Evolutionary conservation across 306 rosid genomes (phyloP).

Genomic region (Elaeagnus macrophylla): DNA sequence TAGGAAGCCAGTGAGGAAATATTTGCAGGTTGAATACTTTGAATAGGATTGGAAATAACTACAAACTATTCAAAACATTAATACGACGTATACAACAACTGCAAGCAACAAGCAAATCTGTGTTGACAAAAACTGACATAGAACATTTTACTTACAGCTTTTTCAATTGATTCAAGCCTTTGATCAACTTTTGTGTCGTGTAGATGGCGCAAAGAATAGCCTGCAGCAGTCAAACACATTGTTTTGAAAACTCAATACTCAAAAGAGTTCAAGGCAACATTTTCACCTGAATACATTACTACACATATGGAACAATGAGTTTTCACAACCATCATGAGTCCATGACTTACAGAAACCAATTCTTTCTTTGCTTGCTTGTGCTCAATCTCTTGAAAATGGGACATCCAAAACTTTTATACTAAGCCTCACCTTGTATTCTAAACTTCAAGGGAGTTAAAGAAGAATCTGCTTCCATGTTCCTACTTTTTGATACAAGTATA

Average conservation of each 20-base stretch:
- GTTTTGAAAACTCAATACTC: not conserved
- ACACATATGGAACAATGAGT: too few species aligned
- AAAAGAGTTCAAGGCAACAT: not conserved
- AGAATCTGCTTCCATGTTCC: not conserved
- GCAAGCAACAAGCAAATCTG: not conserved
- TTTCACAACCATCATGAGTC: too few species aligned
- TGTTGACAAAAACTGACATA: not conserved
- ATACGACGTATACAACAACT: not conserved
- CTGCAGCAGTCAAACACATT: slow-evolving; percentile 27
- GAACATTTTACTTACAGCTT: slow-evolving; percentile 35
- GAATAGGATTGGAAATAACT: too few species aligned
- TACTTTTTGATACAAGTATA: not conserved
- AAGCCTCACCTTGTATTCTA: too few species aligned
- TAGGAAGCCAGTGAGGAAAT: too few species aligned
- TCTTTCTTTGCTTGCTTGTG: too few species aligned
- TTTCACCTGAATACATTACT: not conserved
- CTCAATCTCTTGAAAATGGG: too few species aligned
- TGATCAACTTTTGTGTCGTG: slow-evolving; percentile 61
- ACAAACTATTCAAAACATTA: not conserved
- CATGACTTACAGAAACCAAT: too few species aligned
- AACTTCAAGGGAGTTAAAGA: too few species aligned
- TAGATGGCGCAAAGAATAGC: slow-evolving; percentile 67
- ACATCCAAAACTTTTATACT: too few species aligned
- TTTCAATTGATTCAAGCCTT: slow-evolving; percentile 83
- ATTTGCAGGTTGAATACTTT: too few species aligned